phyloP scores from a whole-genome alignment of 345 rosid species.

The Corchorus capsularis region DNA sequence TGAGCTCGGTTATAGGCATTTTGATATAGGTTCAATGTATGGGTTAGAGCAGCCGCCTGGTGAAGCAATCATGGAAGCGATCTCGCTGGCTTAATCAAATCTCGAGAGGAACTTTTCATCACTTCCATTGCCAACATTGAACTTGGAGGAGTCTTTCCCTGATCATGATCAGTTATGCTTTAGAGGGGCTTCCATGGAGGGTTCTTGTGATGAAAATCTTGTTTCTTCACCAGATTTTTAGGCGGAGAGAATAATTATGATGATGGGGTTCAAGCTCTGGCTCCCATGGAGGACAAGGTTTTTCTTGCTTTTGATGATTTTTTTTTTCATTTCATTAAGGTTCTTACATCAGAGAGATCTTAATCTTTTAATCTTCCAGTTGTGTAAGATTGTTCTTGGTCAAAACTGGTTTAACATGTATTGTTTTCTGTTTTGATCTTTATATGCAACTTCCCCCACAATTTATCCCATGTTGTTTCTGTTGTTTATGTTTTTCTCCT shows the following conservation, averaged over 20 bases:
- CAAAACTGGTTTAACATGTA: neutral
- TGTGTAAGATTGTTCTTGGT: neutral
- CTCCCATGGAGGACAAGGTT: neutral
- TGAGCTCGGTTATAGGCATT: too few species aligned
- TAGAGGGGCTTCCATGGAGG: too few species aligned
- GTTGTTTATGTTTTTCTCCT: neutral
- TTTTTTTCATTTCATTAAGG: neutral
- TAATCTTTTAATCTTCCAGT: slow-evolving; percentile 4
- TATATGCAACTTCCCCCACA: neutral
- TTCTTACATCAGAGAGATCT: neutral
- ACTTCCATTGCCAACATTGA: slow-evolving; percentile 29
- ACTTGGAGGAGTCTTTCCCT: neutral
- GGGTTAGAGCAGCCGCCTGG: too few species aligned
- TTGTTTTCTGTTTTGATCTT: neutral
- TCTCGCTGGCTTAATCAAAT: too few species aligned
- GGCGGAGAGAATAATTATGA: too few species aligned
- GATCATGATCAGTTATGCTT: neutral
- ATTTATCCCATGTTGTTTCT: neutral
- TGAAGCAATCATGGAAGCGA: too few species aligned
- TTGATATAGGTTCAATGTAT: too few species aligned
- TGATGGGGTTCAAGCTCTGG: neutral
- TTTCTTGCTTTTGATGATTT: slow-evolving; percentile 15
- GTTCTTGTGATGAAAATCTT: neutral
- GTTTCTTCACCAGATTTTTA: neutral
- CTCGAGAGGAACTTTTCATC: too few species aligned